Evolutionary conservation across 257 asterid genomes (phyloP), one percentile per base, ranked within the genome.

Genomic region (Capsicum chinense): DNA sequence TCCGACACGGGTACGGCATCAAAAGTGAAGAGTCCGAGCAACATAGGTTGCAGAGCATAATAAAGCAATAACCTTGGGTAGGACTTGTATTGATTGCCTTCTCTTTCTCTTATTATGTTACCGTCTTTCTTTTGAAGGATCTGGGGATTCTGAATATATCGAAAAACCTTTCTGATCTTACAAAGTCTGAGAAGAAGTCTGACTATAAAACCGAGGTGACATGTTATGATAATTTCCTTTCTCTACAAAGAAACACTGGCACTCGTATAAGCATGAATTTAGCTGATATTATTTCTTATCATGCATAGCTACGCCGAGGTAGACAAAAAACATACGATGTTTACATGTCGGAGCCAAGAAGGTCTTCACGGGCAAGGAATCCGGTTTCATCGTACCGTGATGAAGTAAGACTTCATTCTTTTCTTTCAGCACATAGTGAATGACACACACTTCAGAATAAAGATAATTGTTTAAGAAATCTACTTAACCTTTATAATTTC

Each of bases 301-400:
- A 69, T 56, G 47, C 48, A 50, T 50, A 95, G 96, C 91, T 47
- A 54, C 89, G 86, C 79, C 84, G 26, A 48, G 68, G 52, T 80
- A 88, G 85, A 79, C 86, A 84, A 37, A 93, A 91, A 86, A 76
- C 87, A 79, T 59, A 57, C 4, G 79, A 58, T 56, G 76, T 26
- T 54, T 87, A 19, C 87, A 62, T 78, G 83, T 62, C 84, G 63
- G 98, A 95, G 92, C 99, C 97, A 85, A 92, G 98, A 70, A 98
- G 99, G 67, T 95, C 99, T 10, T 86, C 95, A 79, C 93, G 99
- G 21, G 92, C 87, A 19, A 97, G 98, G 48, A 95, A 87, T 76
- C 88, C 91, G 48, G 92, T 90, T 87, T 17, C 87, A 48, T 85
- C 98, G 8, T 95, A 95, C 86, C 90, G 89, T 60, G 99, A 95